Conservation (phyloP, 2,329 filamentous ascomycete genomes). For the Colletotrichum karsti region DNA sequence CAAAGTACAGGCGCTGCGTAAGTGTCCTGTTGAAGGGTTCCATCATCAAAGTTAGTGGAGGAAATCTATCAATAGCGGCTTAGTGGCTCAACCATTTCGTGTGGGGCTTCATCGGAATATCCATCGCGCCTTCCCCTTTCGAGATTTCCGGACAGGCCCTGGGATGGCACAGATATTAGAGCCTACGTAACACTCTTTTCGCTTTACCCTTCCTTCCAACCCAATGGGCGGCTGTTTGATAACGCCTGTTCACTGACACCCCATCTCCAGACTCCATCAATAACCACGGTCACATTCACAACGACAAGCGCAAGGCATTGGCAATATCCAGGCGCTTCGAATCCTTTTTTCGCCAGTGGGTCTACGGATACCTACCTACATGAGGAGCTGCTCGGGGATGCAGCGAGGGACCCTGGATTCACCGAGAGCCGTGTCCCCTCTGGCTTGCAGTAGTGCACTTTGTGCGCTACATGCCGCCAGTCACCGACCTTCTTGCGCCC, state of each 20-base stretch:
- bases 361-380: neutral
- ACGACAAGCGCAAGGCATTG: neutral
- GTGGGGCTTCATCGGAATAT: neutral
- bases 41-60: neutral
- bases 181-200: slow-evolving; percentile 23
- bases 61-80: slow-evolving; percentile 15
- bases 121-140: neutral
- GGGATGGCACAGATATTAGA: slow-evolving; percentile 22
- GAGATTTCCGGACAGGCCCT: slow-evolving; percentile 6
- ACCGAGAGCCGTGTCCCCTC: neutral
- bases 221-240: neutral
- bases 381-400: neutral
- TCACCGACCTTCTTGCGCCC: neutral
- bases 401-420: neutral
- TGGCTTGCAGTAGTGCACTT: neutral
- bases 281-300: neutral
- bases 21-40: slow-evolving; percentile 2
- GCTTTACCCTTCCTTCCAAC: neutral
- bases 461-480: neutral
- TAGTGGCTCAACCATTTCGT: neutral
- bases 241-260: neutral
- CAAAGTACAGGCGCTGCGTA: slow-evolving; percentile 10
- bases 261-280: neutral
- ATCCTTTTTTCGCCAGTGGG: neutral
- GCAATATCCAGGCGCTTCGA: neutral